Base-by-base conservation (phyloP, 306 rosid genomes). In the Cucurbita ficifolia region DNA sequence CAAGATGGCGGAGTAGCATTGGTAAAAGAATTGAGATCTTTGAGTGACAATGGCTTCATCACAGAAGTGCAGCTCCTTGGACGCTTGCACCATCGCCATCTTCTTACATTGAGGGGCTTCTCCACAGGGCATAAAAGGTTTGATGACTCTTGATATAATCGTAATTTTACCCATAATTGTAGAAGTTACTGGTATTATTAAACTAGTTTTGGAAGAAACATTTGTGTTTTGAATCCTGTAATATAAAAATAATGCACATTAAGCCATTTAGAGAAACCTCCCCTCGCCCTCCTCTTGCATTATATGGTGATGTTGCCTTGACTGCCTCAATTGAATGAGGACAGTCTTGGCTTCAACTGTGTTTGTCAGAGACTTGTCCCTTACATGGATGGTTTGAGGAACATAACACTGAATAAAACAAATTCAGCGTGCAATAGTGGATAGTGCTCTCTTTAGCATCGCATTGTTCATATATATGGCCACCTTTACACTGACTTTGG, bases 41-140 rank as follows among this genome's bases (percentile, higher is more conserved):
- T 73, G 72, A 81, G 77, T 54, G 86, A 81, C 40, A 87, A 83
- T 42, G 76, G 36, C 73, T 93, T 93, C 83, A 81, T 48, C 78
- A 81, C 80, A 43, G 88, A 93, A 75, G 90, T 93, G 43, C 96
- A 93, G 68, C 87, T 86, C 79, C 80, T 93, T 77, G 93, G 90
- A 50, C 88, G 90, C 40, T 82, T 93, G 88, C 97, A 89, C 79
- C 98, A 93, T 78, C 97, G 97, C 60, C 98, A 93, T 79, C 87
- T 93, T 80, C 96, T 93, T 57, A 82, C 89, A 22, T 96, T 90
- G 52, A 85, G 77, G 72, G 98, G 96, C 52, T 93, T 88, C 76
- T 93, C 92, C 56, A 29, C 56, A 0, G 90, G 86, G 19, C 83
- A 76, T 48, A 90, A 86, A 86, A 85, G 98, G 98, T 93, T 46